Percentiles rank a stretch among this genome's conserved stretches.
Conservation (phyloP, 169 alveolate species). For the Cryptosporidium parvum region DNA sequence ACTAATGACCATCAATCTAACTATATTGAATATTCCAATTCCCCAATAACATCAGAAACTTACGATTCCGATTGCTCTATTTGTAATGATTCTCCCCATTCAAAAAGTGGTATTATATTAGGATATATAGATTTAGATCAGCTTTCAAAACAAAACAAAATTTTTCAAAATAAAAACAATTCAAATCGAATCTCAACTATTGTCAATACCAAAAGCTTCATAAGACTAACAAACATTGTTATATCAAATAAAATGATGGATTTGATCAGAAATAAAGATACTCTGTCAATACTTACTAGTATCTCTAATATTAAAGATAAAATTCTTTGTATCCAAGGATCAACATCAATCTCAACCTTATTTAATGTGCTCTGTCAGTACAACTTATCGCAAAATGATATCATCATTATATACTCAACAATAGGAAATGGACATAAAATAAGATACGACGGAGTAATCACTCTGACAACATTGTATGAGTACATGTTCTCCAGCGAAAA, state of each 20-base stretch:
- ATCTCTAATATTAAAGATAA: constrained; percentile 21
- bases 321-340: constrained; percentile 33
- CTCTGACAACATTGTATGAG: constrained; percentile 5
- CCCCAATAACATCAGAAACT: constrained; percentile 47
- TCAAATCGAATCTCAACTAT: background rate
- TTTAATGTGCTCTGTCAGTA: constrained; percentile 22
- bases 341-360: constrained; percentile 10
- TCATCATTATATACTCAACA: constrained; percentile 25
- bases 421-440: constrained; percentile 5
- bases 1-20: background rate
- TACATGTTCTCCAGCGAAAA: constrained; percentile 18
- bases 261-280: constrained; percentile 1
- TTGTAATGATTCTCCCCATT: background rate
- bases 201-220: constrained; percentile 45
- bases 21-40: background rate
- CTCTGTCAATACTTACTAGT: constrained; percentile 13
- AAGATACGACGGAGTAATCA: constrained; percentile 65
- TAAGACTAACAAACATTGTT: constrained; percentile 33
- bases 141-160: constrained; percentile 5
- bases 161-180: background rate
- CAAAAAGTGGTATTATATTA: constrained; percentile 22
- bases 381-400: constrained; percentile 3
- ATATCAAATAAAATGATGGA: constrained; percentile 30
- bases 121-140: constrained; percentile 45
- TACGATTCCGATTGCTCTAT: constrained; percentile 25